phyloP scores from a whole-genome alignment of 2,329 filamentous ascomycete species.

The Bipolaris gigantea region DNA sequence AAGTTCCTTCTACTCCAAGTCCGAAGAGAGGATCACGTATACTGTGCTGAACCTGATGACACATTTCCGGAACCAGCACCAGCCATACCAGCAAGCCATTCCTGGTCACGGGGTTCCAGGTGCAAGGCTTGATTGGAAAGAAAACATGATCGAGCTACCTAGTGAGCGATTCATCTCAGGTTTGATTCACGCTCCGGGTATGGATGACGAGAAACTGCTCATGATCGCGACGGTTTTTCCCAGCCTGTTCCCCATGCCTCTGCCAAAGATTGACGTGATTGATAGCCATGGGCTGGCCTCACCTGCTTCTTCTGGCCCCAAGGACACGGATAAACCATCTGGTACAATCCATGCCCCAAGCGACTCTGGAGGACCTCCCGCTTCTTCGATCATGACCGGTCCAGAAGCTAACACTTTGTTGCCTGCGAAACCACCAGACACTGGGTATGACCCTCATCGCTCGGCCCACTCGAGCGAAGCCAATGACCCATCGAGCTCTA shows the following conservation, averaged over 20 bases:
- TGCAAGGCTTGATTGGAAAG: conserved; percentile 56
- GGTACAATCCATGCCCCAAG: conserved; percentile 22
- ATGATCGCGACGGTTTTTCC: conserved; percentile 58
- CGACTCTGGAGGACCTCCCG: conserved; percentile 24
- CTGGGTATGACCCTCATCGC: conserved; percentile 54
- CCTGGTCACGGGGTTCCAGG: conserved; percentile 28
- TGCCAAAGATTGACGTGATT: conserved; percentile 49
- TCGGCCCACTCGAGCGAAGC: conserved; percentile 36
- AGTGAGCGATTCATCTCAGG: conserved; percentile 53
- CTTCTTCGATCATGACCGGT: conserved; percentile 22
- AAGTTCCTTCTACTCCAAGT: conserved; percentile 39
- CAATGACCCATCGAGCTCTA: conserved; percentile 18
- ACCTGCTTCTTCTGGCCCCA: conserved; percentile 34
- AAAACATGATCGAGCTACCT: conserved; percentile 64
- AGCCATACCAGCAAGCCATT: conserved; percentile 26
- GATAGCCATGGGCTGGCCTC: conserved; percentile 32
- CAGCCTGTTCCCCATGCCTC: conserved; percentile 45
- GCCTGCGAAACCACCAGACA: conserved; percentile 43
- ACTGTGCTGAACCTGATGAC: conserved; percentile 59
- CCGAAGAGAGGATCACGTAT: conserved; percentile 46
- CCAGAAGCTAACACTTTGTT: conserved; percentile 38
- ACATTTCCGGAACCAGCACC: conserved; percentile 62
- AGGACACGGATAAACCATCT: conserved; percentile 33
- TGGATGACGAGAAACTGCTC: conserved; percentile 59
- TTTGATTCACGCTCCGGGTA: conserved; percentile 56